Evolutionary conservation across 2,329 filamentous ascomycete species (phyloP), one percentile per base, ranked within the genome.

Genomic region (Aspergillus neotritici): DNA sequence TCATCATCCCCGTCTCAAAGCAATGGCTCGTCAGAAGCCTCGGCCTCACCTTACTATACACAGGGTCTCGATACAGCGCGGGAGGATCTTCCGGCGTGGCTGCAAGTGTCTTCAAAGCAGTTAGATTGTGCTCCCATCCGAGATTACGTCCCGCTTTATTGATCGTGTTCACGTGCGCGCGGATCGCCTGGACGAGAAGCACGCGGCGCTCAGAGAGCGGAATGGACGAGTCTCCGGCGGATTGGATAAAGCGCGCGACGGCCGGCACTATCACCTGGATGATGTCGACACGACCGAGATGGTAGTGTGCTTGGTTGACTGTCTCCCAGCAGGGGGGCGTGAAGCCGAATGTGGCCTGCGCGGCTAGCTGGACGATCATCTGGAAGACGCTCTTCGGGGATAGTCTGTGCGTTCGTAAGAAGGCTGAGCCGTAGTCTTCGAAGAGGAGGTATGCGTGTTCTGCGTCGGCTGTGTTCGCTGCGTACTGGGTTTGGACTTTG

Each of bases 281-380:
- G n/a, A 42, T 37, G 6, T 42, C 40, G 8, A 42, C 40, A 4
- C 40, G 40, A 12, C 40, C 40, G 14, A 15, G 25, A 15, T 14
- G 12, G 21, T 31, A 42, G 16, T 42, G 30, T 5, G 32, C 15
- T 29, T 42, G 40, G 2, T 31, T 30, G 9, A 45, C 38, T 1
- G 43, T 40, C 13, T 45, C 43, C 29, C 37, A 45, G n/a, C 29
- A 45, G n/a, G 38, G 43, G 17, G 30, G 12, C n/a, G 29, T 41
- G 15, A 25, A 32, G 14, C 12, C 34, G 12, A 30, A 33, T 7
- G 33, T 13, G 38, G 30, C 37, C 9, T 29, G 33, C 16, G 28
- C 38, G 7, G 34, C 34, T 12, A 36, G n/a, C 34, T 36, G 34
- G 34, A 36, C 34, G 21, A 36, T 11, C 34, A 36, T 36, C 34